These are phyloP conservation scores for Lentinula sp. DNA, from an alignment of 768 basidiomycete species.

Conservation along the genomic window DNA sequence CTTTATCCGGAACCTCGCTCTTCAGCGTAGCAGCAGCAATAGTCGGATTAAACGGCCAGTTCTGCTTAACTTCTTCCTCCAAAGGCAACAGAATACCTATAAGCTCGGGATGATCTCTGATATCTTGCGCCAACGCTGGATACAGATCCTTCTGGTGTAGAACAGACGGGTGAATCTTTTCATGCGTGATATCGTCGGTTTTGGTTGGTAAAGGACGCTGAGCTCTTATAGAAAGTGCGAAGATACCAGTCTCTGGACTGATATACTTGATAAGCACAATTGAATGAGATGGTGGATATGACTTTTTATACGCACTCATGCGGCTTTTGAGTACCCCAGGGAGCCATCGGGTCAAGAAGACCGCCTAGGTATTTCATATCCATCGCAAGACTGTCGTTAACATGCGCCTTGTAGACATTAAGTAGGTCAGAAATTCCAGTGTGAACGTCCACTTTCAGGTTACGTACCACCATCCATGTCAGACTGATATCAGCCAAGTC, in stretches of 20 bases:
- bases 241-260: conserved; percentile 54
- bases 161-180: conserved; percentile 59
- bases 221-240: conserved; percentile 34
- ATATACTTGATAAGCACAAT: not conserved
- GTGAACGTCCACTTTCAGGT: too few species aligned
- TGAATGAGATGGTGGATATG: not conserved
- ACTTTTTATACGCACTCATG: conserved; percentile 45
- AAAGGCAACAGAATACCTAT: conserved; percentile 39
- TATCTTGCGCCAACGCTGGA: conserved; percentile 24
- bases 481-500: conserved; percentile 64
- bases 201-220: conserved; percentile 43
- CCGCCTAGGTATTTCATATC: conserved; percentile 47
- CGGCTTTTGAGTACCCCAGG: conserved; percentile 57
- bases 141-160: conserved; percentile 33
- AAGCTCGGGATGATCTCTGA: conserved; percentile 39
- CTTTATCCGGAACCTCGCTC: not conserved
- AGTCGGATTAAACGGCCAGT: conserved; percentile 38
- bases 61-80: conserved; percentile 42
- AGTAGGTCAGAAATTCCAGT: too few species aligned
- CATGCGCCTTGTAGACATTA: conserved; percentile 37
- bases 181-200: conserved; percentile 42
- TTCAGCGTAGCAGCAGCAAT: not conserved
- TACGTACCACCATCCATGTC: conserved; percentile 58
- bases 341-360: conserved; percentile 43
- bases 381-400: conserved; percentile 49